Evolutionary conservation across 805 yeast species (phyloP).

Genomic region (Candida vaughaniae): DNA sequence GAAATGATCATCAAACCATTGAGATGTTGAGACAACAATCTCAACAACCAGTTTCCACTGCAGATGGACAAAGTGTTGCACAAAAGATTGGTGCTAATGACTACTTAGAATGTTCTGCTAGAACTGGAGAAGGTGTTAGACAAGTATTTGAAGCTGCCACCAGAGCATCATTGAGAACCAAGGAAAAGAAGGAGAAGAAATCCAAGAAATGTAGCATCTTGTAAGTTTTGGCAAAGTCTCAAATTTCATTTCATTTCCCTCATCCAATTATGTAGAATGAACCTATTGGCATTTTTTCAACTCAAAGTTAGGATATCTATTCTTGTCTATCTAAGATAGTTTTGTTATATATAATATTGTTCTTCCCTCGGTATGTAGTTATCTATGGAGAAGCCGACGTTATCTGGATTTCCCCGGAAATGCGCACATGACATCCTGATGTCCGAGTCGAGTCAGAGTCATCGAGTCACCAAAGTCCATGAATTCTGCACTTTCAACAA

Average conservation of each 20-base stretch:
- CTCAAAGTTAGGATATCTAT: background rate
- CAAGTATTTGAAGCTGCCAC: slow-evolving; percentile 93
- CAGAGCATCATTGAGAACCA: slow-evolving; percentile 78
- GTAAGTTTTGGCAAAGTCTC: slow-evolving; percentile 47
- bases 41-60: slow-evolving; percentile 75
- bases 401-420: too few relatives aligned
- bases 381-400: background rate
- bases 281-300: background rate
- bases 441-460: background rate
- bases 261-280: background rate
- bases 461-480: background rate
- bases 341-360: background rate
- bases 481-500: background rate
- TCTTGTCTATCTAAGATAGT: background rate
- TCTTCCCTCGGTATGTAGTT: background rate
- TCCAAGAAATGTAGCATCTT: slow-evolving; percentile 67
- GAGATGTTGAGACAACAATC: slow-evolving; percentile 72
- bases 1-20: slow-evolving; percentile 76
- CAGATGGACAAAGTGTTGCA: slow-evolving; percentile 86
- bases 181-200: slow-evolving; percentile 58
- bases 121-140: slow-evolving; percentile 86
- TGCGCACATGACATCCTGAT: background rate
- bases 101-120: slow-evolving; percentile 91
- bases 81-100: slow-evolving; percentile 84
- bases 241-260: background rate